These are phyloP conservation scores for Lasiodiplodia theobromae DNA, from an alignment of 2,329 filamentous ascomycete genomes.

Conservation along the genomic window DNA sequence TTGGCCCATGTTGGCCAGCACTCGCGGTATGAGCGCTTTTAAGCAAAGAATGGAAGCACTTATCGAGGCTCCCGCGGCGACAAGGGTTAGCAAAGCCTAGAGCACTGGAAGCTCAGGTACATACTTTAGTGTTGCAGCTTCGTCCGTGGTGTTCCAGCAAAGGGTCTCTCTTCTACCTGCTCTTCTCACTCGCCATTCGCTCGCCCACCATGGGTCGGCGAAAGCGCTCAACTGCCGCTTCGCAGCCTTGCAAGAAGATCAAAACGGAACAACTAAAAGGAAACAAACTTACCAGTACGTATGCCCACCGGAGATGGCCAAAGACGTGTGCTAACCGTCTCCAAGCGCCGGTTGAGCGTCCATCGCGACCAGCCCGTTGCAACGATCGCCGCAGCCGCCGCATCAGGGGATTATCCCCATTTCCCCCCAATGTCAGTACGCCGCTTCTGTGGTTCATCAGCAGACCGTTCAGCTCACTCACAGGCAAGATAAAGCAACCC, in stretches of 20 bases:
- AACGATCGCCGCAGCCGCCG: background rate
- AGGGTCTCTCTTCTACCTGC: background rate
- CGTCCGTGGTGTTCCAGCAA: background rate
- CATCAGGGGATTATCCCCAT: background rate
- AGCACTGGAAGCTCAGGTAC: background rate
- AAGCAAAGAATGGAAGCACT: too few relatives aligned
- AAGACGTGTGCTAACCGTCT: background rate
- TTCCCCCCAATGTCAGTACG: background rate
- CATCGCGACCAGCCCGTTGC: background rate
- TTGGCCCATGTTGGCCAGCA: too few relatives aligned
- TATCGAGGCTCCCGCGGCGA: too few relatives aligned
- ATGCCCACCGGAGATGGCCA: background rate
- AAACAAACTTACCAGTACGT: background rate
- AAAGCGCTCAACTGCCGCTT: background rate
- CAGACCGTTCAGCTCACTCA: background rate
- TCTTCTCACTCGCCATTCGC: background rate
- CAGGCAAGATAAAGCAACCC: background rate
- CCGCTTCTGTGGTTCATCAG: background rate
- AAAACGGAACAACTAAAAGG: background rate
- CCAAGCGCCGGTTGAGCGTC: background rate
- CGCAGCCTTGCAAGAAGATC: background rate
- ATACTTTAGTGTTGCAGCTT: background rate
- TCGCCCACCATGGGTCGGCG: background rate
- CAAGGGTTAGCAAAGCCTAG: background rate
- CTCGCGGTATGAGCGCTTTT: too few relatives aligned